phyloP scores from a whole-genome alignment of 1,284 basidiomycete genomes.

The Polyporus tsugae region DNA sequence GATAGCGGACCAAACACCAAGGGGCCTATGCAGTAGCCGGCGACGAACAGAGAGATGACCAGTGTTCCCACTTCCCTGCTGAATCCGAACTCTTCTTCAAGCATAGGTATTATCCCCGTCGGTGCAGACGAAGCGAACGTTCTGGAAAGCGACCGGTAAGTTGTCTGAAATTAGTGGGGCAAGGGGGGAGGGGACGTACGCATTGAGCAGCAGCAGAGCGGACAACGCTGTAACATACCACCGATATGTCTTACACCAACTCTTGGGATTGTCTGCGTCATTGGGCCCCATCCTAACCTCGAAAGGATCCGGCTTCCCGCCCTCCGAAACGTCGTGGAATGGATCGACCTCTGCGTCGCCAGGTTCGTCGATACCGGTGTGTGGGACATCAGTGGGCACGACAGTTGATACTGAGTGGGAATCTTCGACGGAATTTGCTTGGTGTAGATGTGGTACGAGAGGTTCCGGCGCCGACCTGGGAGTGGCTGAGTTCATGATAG shows the following conservation, averaged over 20 bases:
- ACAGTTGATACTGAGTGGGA: not conserved
- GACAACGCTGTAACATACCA: conserved; percentile 72
- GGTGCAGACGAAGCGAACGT: conserved; percentile 72
- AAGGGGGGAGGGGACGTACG: conserved; percentile 48
- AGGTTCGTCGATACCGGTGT: too few relatives aligned
- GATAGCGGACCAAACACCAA: conserved; percentile 69
- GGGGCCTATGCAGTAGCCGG: conserved; percentile 60
- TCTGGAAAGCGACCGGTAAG: conserved; percentile 38
- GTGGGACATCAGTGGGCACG: not conserved
- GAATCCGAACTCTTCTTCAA: conserved; percentile 63
- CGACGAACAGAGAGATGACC: conserved; percentile 52
- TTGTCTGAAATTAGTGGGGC: not conserved
- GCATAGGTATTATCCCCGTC: conserved; percentile 52
- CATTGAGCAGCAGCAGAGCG: conserved; percentile 74
- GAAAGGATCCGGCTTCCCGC: conserved; percentile 46
- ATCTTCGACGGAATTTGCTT: not conserved
- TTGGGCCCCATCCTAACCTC: conserved; percentile 49
- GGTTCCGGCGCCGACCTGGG: not conserved
- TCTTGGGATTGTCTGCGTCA: conserved; percentile 59
- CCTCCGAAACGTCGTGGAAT: conserved; percentile 8
- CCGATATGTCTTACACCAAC: conserved; percentile 63
- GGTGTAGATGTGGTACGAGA: not conserved
- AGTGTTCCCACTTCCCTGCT: conserved; percentile 54
- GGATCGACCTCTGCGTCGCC: not conserved
- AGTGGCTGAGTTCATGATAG: not conserved